Evolutionary conservation across 305 asterid genomes (phyloP).

Genomic region (Euphrasia arctica): DNA sequence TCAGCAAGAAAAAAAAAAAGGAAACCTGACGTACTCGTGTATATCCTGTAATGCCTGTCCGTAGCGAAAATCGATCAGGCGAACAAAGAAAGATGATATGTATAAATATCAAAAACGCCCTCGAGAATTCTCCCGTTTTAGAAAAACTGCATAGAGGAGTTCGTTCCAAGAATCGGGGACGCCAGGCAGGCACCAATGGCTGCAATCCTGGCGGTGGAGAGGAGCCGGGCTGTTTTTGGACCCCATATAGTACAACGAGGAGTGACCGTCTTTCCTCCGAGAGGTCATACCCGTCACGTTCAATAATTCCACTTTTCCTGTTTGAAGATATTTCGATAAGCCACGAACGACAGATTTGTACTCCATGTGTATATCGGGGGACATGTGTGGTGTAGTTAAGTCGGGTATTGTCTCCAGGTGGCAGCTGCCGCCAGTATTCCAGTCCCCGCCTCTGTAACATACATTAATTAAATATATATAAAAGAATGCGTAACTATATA

Average conservation of each 20-base stretch:
- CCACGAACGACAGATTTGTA: conserved; percentile 39
- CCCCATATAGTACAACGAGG: conserved; percentile 72
- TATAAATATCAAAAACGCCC: too few relatives aligned
- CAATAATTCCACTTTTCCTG: conserved; percentile 43
- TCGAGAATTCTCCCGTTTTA: too few relatives aligned
- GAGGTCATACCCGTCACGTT: conserved; percentile 69
- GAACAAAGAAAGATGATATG: too few relatives aligned
- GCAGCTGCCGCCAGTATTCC: conserved; percentile 86
- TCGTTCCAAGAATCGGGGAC: background rate
- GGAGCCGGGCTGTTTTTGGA: conserved; percentile 49
- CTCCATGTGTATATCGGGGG: conserved; percentile 33
- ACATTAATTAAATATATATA: background rate
- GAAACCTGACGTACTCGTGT: too few relatives aligned
- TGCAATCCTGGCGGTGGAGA: conserved; percentile 79
- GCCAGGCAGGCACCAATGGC: conserved; percentile 1
- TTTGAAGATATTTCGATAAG: conserved; percentile 33
- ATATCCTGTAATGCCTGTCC: too few relatives aligned
- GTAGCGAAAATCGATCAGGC: too few relatives aligned
- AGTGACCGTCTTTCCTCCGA: conserved; percentile 82
- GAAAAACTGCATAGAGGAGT: too few relatives aligned
- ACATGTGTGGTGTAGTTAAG: conserved; percentile 26
- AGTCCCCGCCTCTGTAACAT: conserved; percentile 71
- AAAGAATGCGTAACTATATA: too few relatives aligned
- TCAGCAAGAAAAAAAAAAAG: too few relatives aligned
- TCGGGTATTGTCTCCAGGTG: conserved; percentile 70